phyloP scores from a whole-genome alignment of 2,329 filamentous ascomycete species.

The Ophiostoma novo-ulmi region DNA sequence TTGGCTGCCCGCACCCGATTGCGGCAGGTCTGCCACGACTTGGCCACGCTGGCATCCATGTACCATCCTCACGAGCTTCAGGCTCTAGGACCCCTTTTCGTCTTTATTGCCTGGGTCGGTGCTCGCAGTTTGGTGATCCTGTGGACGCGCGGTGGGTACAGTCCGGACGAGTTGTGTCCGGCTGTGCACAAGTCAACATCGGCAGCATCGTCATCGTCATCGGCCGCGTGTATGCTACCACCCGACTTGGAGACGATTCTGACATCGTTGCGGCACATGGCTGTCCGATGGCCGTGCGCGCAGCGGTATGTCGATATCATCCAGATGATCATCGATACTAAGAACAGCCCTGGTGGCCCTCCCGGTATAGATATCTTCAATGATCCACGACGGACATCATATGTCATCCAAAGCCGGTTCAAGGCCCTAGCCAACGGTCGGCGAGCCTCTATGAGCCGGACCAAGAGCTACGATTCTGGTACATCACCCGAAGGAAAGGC shows the following conservation, averaged over 20 bases:
- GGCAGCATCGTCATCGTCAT: not conserved
- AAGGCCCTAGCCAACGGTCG: conserved; percentile 3
- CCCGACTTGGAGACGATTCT: conserved; percentile 20
- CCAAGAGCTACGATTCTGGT: not conserved
- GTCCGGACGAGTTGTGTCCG: not conserved
- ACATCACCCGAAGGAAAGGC: not conserved
- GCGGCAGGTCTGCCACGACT: conserved; percentile 18
- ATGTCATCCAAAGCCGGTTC: conserved; percentile 18
- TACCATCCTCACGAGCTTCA: conserved; percentile 17
- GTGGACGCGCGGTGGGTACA: conserved; percentile 20
- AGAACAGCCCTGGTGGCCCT: conserved; percentile 21
- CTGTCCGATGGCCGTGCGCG: conserved; percentile 22
- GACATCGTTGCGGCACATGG: conserved; percentile 18
- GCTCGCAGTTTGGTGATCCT: conserved; percentile 22
- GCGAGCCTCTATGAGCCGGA: not conserved
- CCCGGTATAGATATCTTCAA: conserved; percentile 23
- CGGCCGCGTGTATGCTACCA: not conserved
- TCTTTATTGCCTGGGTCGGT: conserved; percentile 24
- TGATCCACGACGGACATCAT: conserved; percentile 22
- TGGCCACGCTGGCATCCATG: conserved; percentile 17
- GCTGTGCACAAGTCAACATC: conserved; percentile 3
- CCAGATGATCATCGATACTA: conserved; percentile 24
- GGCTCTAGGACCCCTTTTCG: conserved; percentile 21
- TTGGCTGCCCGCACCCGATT: conserved; percentile 19
- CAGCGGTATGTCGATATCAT: conserved; percentile 24